Base-by-base conservation (phyloP, 768 basidiomycete species). In the Xerocomellus amylosporus region DNA sequence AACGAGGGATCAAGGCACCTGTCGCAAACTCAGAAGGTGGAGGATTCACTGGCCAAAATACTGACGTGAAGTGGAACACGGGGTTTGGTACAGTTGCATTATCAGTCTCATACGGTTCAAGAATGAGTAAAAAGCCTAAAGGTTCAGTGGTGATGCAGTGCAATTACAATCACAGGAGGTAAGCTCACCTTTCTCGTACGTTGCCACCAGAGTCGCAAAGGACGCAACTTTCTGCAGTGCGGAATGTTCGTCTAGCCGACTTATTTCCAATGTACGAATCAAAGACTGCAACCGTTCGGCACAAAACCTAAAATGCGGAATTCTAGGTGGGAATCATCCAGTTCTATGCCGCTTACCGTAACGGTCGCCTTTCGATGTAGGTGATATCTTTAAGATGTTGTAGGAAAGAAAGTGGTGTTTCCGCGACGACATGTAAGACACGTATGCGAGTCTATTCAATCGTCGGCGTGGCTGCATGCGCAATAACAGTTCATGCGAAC, bases 311-410 rank as follows among this genome's bases (percentile, higher is more conserved):
- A 52, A 38, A 49, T 46, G 30, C 37, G 19, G 9, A 1, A 31
- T 61, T 24, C 58, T 41, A 44, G 17, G 20, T 15, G 14, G 31
- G 9, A 30, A 44, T 9, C 9, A 45, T 55, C 36, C 14, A 31
- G 4, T 34, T 17, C 31, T 15, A 19, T 30, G 49, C n/a, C 39
- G 72, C 78, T 49, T 68, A 91, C 96, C 91, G 82, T 55, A 99
- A 74, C 12, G 97, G 97, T 58, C 95, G 77, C 53, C 90, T 79
- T 69, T 99, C 97, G 53, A 99, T 99, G 69, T 94, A 99, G 14
- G 97, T 98, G 58, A 98, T 98, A 62, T 99, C 97, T 73, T 97
- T 98, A 44, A 99, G 79, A 73, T 99, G 97, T 65, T 98, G 96
- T 39, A 99, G 74, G 71, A 99, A 99, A 2, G 96, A 98, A 26